phyloP scores from a whole-genome alignment of 176 grass and related monocot genomes.

The Phoenix dactylifera region DNA sequence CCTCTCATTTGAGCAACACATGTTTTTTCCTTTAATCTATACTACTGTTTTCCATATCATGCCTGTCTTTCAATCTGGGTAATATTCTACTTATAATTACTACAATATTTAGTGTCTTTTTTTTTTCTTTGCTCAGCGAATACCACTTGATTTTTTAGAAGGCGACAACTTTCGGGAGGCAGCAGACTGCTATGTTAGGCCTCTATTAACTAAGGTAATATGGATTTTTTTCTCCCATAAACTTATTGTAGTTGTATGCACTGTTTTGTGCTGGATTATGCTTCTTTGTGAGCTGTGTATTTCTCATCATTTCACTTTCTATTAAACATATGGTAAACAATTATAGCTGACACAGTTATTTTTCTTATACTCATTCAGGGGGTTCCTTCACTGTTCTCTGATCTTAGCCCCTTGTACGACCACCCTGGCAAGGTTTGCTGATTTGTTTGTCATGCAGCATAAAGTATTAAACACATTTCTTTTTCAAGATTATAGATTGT shows the following conservation, averaged over 20 bases:
- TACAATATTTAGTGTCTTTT: not conserved
- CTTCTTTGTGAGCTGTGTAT: too few species aligned
- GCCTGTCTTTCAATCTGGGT: not conserved
- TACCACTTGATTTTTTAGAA: slow-evolving; percentile 97
- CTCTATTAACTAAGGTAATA: slow-evolving; percentile 87
- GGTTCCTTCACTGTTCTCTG: slow-evolving; percentile 90
- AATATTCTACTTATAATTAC: not conserved
- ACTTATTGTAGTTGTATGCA: not conserved
- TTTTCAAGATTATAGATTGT: too few species aligned
- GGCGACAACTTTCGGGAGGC: slow-evolving; percentile 77
- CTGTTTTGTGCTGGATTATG: too few species aligned
- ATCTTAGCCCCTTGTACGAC: slow-evolving; percentile 85
- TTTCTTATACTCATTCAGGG: slow-evolving; percentile 36
- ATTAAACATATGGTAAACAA: not conserved
- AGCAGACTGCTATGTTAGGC: slow-evolving; percentile 78
- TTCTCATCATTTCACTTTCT: too few species aligned
- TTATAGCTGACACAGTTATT: slow-evolving; percentile 1
- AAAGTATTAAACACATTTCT: too few species aligned
- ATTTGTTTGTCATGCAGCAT: not conserved
- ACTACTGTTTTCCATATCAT: not conserved
- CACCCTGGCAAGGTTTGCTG: slow-evolving; percentile 73
- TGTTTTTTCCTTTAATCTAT: slow-evolving; percentile 7
- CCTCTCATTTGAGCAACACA: not conserved
- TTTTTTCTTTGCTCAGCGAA: slow-evolving; percentile 41
- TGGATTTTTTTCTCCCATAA: not conserved